A percentile compares a stretch with the other conserved stretches of the same genome.
Conservation (phyloP, 768 basidiomycete species). For the Pulveroboletus ravenelii region DNA sequence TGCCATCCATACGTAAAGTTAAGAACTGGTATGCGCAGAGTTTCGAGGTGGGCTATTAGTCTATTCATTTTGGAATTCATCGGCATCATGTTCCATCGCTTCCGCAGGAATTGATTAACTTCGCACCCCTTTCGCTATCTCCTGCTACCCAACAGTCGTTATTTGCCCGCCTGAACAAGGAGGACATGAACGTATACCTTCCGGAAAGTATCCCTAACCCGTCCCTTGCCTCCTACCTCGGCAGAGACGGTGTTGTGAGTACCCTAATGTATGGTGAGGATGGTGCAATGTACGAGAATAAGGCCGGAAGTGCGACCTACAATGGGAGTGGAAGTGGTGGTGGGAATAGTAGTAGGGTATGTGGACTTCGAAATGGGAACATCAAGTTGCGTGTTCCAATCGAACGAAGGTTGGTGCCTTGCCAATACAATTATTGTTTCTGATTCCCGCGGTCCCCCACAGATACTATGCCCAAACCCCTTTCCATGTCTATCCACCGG, state of each 20-base stretch:
- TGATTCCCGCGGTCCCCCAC: conserved; percentile 5
- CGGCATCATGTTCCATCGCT: not conserved
- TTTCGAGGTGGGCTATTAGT: conserved; percentile 13
- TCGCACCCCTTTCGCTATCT: conserved; percentile 11
- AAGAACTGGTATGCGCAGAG: conserved; percentile 19
- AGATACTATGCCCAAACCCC: conserved; percentile 85
- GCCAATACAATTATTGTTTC: not conserved
- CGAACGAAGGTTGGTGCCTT: conserved; percentile 11
- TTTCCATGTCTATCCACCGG: conserved; percentile 77
- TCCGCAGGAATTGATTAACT: conserved; percentile 9
- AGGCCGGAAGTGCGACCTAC: conserved; percentile 7
- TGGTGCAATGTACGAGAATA: conserved; percentile 7
- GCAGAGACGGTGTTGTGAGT: conserved; percentile 24
- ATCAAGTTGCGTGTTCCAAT: conserved; percentile 13
- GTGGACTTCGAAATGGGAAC: conserved; percentile 16
- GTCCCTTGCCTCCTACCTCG: conserved; percentile 18
- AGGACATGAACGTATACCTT: conserved; percentile 15
- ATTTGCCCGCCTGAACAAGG: conserved; percentile 8
- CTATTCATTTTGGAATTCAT: not conserved
- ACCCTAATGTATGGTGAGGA: conserved; percentile 14
- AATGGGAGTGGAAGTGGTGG: conserved; percentile 22
- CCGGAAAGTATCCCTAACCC: conserved; percentile 14
- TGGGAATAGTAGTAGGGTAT: conserved; percentile 12
- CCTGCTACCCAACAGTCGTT: conserved; percentile 12
- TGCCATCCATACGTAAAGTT: conserved; percentile 16